phyloP scores from a whole-genome alignment of 2,329 filamentous ascomycete species.

The Fusarium multiceps region DNA sequence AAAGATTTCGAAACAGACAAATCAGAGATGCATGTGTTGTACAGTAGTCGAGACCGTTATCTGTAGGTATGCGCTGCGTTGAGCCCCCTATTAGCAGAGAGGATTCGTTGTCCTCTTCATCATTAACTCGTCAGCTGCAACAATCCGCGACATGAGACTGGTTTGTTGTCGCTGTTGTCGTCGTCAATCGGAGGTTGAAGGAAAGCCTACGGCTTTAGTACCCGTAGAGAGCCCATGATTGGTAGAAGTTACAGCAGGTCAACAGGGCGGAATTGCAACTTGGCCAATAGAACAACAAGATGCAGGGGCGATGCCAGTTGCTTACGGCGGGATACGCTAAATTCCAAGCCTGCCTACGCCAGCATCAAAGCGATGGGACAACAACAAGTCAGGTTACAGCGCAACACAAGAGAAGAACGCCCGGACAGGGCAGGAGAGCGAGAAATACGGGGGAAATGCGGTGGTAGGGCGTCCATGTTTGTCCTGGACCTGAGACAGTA shows the following conservation, averaged over 20 bases:
- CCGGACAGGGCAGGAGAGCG: neutral
- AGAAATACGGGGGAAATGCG: constrained; percentile 1
- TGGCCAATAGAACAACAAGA: constrained; percentile 31
- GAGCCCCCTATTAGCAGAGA: neutral
- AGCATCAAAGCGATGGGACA: constrained; percentile 4
- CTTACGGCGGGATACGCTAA: constrained; percentile 32
- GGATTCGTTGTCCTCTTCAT: constrained; percentile 33
- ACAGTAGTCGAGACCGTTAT: neutral
- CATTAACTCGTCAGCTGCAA: constrained; percentile 37
- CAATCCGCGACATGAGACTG: constrained; percentile 30
- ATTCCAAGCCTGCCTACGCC: constrained; percentile 17
- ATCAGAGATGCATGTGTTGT: constrained; percentile 13
- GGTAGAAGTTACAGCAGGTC: constrained; percentile 19
- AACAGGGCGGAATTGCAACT: constrained; percentile 21
- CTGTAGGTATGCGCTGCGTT: constrained; percentile 6
- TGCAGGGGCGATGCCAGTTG: constrained; percentile 31
- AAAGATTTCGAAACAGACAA: neutral
- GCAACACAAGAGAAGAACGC: neutral
- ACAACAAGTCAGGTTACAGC: neutral
- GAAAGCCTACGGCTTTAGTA: constrained; percentile 34
- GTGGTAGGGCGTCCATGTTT: constrained; percentile 1
- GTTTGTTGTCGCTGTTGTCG: constrained; percentile 24
- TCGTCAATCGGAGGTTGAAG: constrained; percentile 28
- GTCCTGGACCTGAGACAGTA: neutral
- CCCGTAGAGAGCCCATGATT: constrained; percentile 24